Conservation (phyloP, 495 filamentous ascomycete genomes). For the Aspergillus campestris region DNA sequence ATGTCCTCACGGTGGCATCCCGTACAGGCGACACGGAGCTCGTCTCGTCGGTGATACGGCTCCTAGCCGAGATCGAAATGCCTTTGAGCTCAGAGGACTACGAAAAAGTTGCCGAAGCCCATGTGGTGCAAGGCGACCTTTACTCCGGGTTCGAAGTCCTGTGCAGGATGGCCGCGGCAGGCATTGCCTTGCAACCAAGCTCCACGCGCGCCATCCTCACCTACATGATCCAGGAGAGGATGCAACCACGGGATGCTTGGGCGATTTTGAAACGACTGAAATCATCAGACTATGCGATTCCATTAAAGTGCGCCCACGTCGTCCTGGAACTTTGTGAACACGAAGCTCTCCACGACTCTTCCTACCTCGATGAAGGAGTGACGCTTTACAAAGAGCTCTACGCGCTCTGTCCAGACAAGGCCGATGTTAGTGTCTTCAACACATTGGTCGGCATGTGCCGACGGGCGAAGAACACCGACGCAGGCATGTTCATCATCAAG, state of each 20-base stretch:
- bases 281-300: constrained; percentile 18
- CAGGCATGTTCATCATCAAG: constrained; percentile 58
- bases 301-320: constrained; percentile 22
- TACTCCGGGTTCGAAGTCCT: constrained; percentile 51
- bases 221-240: constrained; percentile 27
- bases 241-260: constrained; percentile 37
- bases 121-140: constrained; percentile 49
- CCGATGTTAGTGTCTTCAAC: constrained; percentile 58
- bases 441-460: constrained; percentile 56
- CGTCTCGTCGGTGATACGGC: constrained; percentile 30
- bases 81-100: constrained; percentile 59
- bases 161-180: constrained; percentile 57
- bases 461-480: constrained; percentile 35
- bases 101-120: constrained; percentile 62
- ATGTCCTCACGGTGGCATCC: constrained; percentile 62
- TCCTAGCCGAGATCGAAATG: constrained; percentile 37
- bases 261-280: constrained; percentile 44
- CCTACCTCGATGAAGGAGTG: constrained; percentile 43
- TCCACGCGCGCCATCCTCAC: constrained; percentile 51
- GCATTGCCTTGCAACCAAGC: constrained; percentile 38
- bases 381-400: constrained; percentile 64
- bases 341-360: constrained; percentile 17
- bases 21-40: constrained; percentile 55
- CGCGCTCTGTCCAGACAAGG: constrained; percentile 47
- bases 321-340: constrained; percentile 27